Percentiles rank a stretch among this genome's conserved stretches.
Conservation (phyloP, 108 stramenopile genomes). For the Pseudonitzschia pungens region DNA sequence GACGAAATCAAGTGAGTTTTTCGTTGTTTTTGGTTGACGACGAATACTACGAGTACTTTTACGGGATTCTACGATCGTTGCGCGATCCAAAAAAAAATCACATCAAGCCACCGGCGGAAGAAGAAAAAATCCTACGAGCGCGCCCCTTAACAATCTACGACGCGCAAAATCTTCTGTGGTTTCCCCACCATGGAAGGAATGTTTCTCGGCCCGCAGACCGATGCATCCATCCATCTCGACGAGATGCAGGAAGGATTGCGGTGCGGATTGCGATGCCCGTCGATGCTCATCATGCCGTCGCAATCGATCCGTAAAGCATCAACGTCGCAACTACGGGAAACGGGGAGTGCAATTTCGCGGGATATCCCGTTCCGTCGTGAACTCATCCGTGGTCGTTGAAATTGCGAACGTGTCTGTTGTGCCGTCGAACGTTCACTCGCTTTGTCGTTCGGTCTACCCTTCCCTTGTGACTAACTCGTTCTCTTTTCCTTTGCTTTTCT, state of each 20-base stretch:
- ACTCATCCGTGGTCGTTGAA: background rate
- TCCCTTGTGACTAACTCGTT: background rate
- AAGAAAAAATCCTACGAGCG: slow-evolving; percentile 9
- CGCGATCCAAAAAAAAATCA: too few species aligned
- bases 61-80: background rate
- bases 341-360: background rate
- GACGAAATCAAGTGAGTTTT: slow-evolving; percentile 8
- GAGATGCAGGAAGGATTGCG: too few species aligned
- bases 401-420: background rate
- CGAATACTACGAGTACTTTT: background rate
- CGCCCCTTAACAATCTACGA: background rate
- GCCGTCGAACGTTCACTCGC: background rate
- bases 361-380: background rate
- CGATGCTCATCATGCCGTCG: too few species aligned
- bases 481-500: background rate
- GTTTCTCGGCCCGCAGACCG: too few species aligned
- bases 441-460: background rate
- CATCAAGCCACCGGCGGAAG: too few species aligned
- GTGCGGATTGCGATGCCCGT: too few species aligned
- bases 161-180: slow-evolving; percentile 13
- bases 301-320: too few species aligned
- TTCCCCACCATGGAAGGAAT: background rate
- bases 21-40: too few species aligned
- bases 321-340: background rate
- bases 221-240: too few species aligned